Conservation (phyloP, 129 eudicot species). For the Escallonia rubra region DNA sequence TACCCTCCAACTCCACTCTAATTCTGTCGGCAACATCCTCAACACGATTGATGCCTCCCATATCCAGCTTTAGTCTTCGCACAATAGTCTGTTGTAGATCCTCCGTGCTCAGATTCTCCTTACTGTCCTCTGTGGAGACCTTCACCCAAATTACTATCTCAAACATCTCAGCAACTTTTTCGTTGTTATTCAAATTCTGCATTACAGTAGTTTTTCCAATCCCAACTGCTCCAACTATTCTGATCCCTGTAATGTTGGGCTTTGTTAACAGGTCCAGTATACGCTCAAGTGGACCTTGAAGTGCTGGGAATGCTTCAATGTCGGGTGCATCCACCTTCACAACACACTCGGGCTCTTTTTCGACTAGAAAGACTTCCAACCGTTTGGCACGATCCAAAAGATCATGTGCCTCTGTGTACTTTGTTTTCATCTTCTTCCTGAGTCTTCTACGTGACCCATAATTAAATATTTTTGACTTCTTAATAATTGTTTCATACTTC, state of each 20-base stretch:
- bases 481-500: not conserved
- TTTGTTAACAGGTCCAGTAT: conserved; percentile 11
- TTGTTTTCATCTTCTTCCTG: conserved; percentile 16
- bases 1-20: conserved; percentile 13
- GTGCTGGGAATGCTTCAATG: conserved; percentile 24
- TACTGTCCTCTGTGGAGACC: conserved; percentile 22
- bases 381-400: conserved; percentile 5
- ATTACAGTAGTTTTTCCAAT: conserved; percentile 30
- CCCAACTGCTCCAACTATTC: conserved; percentile 23
- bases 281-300: conserved; percentile 10
- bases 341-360: conserved; percentile 21
- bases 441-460: not conserved
- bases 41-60: conserved; percentile 12
- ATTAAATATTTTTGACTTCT: not conserved
- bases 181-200: conserved; percentile 35
- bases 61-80: conserved; percentile 21
- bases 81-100: conserved; percentile 18
- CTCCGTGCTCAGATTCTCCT: conserved; percentile 26
- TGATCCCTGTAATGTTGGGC: conserved; percentile 16
- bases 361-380: conserved; percentile 15
- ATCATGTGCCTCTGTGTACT: conserved; percentile 7
- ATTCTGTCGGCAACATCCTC: conserved; percentile 10
- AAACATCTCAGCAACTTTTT: conserved; percentile 23
- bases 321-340: conserved; percentile 11
- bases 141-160: conserved; percentile 25